Base-by-base conservation (phyloP, 148 eudicot genomes). In the Arbutus unedo region DNA sequence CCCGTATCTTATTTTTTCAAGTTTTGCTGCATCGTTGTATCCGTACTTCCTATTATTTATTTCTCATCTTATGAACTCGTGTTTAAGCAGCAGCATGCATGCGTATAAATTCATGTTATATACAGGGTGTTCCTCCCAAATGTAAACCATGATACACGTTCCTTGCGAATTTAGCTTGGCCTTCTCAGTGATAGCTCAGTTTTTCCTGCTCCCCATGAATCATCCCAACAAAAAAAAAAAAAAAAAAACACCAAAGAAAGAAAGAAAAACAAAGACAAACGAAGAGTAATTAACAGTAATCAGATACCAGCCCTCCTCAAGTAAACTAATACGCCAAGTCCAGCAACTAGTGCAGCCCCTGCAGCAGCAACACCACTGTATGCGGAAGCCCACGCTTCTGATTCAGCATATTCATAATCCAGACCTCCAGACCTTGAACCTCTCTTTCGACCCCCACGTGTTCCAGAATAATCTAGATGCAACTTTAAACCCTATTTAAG, bases 331-430 rank as follows among this genome's bases (percentile, higher is more conserved):
- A 96, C 85, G 44, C 99, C 93, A 82, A 96, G 84, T 18, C 98
- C 98, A 67, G 99, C 97, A 74, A 92, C 91, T 50, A 96, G 85
- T 6, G 98, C 98, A 67, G 99, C 97, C 81, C 98, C 97, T 23
- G 99, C 98, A 81, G 97, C 99, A 53, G 97, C 99, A 53, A 89
- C 95, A 44, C 91, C 79, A 72, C 91, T 91, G 81, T 96, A 91
- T 51, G 95, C 95, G 19, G 94, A 82, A 62, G 97, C 89, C 98
- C 98, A 91, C 38, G 97, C 93, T 88, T 94, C 97, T 43, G 90
- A 49, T 14, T 89, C 91, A 85, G 88, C 92, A 87, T 94, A 66
- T 25, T 66, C 71, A 66, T 25, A 92, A 14, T 89, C 94, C 85
- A 91, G 18, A 79, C 81, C 82, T 51, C 82, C 81, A 4, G 92